A percentile compares a stretch with the other conserved stretches of the same genome.
Conservation (phyloP, 2,329 filamentous ascomycete species). For the Saccharata proteae region DNA sequence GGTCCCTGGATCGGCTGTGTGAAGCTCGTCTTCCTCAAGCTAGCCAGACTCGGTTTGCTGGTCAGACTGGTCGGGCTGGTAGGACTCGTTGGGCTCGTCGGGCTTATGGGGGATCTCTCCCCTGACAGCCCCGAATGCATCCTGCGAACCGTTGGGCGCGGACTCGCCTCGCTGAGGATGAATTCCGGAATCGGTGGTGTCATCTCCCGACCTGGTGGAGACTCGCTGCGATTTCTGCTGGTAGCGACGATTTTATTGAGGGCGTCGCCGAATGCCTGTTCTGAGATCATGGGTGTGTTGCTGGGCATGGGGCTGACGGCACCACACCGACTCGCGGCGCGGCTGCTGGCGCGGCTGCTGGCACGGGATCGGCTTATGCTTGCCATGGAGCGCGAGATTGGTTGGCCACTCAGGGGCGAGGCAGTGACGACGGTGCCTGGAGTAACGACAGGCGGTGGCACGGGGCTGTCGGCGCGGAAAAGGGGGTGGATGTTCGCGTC, state of each 20-base stretch:
- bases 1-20: too few relatives aligned
- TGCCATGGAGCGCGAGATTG: constrained; percentile 37
- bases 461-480: constrained; percentile 61
- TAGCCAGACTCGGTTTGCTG: too few relatives aligned
- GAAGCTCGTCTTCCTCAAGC: too few relatives aligned
- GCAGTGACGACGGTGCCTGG: constrained; percentile 61
- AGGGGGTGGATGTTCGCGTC: constrained; percentile 68
- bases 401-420: constrained; percentile 54
- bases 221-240: constrained; percentile 12
- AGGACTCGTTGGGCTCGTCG: too few relatives aligned
- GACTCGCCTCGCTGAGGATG: constrained; percentile 29
- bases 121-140: too few relatives aligned
- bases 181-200: constrained; percentile 32
- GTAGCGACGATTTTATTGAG: too few relatives aligned
- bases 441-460: constrained; percentile 52
- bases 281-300: too few relatives aligned
- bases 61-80: too few relatives aligned
- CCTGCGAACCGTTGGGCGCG: too few relatives aligned
- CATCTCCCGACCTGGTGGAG: constrained; percentile 25
- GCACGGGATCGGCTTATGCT: constrained; percentile 12
- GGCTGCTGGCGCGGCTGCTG: constrained; percentile 23
- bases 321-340: constrained; percentile 14
- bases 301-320: constrained; percentile 9
- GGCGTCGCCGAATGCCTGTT: neutral
- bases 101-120: too few relatives aligned